Evolutionary conservation across 2,329 filamentous ascomycete species (phyloP), one percentile per base, ranked within the genome.

Genomic region (Myriosclerotinia curreyana): DNA sequence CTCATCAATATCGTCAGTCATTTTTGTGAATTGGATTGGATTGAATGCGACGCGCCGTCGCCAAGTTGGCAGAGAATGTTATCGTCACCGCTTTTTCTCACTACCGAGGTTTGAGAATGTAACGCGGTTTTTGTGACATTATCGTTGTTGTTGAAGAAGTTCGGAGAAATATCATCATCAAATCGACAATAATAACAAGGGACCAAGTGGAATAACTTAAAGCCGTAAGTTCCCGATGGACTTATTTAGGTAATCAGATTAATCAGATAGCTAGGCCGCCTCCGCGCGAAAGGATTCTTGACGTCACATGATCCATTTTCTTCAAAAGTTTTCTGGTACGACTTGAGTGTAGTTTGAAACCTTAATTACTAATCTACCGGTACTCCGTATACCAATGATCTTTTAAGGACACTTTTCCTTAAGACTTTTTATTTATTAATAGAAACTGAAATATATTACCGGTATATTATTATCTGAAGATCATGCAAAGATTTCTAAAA

Each of bases 1-100:
- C 52, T 68, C 66, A 34, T 65, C 66, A 14, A 53, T 62, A 15
- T 67, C 62, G 17, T 64, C 65, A 15, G 59, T 53, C 67, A 69
- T 70, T 48, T 48, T 48, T 20, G n/a, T n/a, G n/a, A n/a, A n/a
- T n/a, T 25, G 31, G 17, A 12, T 48, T 56, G 15, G 38, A 7
- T 42, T 50, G 40, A 46, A 5, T 31, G 28, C 28, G 6, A 48
- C 22, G 44, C 5, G n/a, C 20, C 31, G 31, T 46, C 54, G 28
- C 31, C 22, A 12, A 25, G 36, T n/a, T 36, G 42, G n/a, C 12
- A 31, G 1, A 36, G 5, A 25, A 7, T 36, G 1, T 58, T 48
- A 3, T 36, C 14, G 14, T 36, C 12, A 11, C 3, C 14, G 7
- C 44, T 22, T 7, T 5, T 11, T 14, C 31, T 58, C 42, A 48